Evolutionary conservation across 1,284 basidiomycete genomes (phyloP), one percentile per base, ranked within the genome.

Genomic region (Austropuccinia psidii): DNA sequence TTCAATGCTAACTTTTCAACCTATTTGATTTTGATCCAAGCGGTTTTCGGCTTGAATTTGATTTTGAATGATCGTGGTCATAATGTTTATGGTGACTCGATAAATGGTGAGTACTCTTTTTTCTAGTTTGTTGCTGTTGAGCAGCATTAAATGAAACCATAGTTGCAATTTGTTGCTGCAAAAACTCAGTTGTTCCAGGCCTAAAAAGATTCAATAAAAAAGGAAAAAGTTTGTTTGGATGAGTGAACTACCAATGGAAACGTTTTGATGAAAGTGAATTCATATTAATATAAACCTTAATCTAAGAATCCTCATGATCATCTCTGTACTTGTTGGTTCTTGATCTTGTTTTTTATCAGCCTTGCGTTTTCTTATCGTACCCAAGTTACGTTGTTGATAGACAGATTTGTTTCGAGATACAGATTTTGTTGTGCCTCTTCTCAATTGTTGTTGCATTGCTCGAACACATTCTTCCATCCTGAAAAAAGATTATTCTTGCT

Each of bases 281-380:
- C 17, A 4, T n/a, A 49, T 17, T 33, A 13, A 21, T n/a, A 54
- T 87, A 61, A 78, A 91, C 92, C 92, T 85, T 92, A 97, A 95
- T 39, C 93, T 86, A 60, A 97, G 83, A 77, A 97, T 94, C 70
- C 91, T 85, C 84, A 97, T 87, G 75, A 96, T 94, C 62, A 89
- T 91, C 82, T 97, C 91, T 55, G 90, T 90, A 64, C 81, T 80
- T 77, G 87, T 89, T 24, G 84, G 85, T 68, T 83, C 82, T 1
- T 84, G 84, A 74, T 89, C 86, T 77, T 88, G 85, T 78, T 87
- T 85, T 85, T 95, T 98, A 82, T 93, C 91, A 79, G 87, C 88
- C 85, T 98, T 98, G 75, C 92, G 86, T 79, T 95, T 89, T 81
- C 89, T 89, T 81, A 99, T 98, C 4, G 96, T 99, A 8, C 95